phyloP scores from a whole-genome alignment of 371 early-diverging fungal species.

The Saksenaea vasiformis region DNA sequence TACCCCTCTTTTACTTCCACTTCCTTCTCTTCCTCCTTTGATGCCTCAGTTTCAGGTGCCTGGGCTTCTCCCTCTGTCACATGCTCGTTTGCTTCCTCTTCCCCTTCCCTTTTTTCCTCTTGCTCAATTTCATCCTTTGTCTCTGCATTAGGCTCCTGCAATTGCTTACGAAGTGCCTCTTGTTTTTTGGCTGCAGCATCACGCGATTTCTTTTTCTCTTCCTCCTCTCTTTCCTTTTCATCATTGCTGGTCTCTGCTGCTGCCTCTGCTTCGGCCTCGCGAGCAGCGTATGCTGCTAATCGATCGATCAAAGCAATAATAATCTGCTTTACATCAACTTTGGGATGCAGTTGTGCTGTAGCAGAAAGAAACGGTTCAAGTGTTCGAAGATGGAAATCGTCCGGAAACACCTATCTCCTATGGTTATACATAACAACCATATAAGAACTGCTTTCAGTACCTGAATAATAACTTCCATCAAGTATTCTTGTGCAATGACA shows the following conservation, averaged over 20 bases:
- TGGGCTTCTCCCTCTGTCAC: slow-evolving; percentile 25
- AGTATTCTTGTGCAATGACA: slow-evolving; percentile 94
- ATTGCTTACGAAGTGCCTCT: slow-evolving; percentile 29
- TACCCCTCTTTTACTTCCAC: slow-evolving; percentile 28
- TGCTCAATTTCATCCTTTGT: slow-evolving; percentile 18
- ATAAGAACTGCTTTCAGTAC: slow-evolving; percentile 39
- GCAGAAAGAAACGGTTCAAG: slow-evolving; percentile 82
- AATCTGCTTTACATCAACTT: slow-evolving; percentile 88
- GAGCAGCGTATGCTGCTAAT: slow-evolving; percentile 37
- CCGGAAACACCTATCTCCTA: slow-evolving; percentile 75
- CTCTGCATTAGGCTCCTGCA: slow-evolving; percentile 14
- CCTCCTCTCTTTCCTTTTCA: slow-evolving; percentile 23
- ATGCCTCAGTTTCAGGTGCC: slow-evolving; percentile 9
- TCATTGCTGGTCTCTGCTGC: slow-evolving; percentile 2
- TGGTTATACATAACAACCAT: neutral
- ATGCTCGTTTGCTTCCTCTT: slow-evolving; percentile 15
- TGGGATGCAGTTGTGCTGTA: slow-evolving; percentile 79
- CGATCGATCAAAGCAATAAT: slow-evolving; percentile 90
- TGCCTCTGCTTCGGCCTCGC: slow-evolving; percentile 13
- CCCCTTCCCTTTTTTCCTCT: slow-evolving; percentile 16
- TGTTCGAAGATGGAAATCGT: slow-evolving; percentile 90
- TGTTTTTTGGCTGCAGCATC: slow-evolving; percentile 22
- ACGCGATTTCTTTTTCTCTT: slow-evolving; percentile 22
- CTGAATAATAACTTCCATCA: slow-evolving; percentile 96
- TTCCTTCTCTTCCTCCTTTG: slow-evolving; percentile 32